Percentiles rank a stretch among this genome's conserved stretches.
Evolutionary conservation across 2,329 filamentous ascomycete species (phyloP).

Genomic region (Lecanosticta acicola): DNA sequence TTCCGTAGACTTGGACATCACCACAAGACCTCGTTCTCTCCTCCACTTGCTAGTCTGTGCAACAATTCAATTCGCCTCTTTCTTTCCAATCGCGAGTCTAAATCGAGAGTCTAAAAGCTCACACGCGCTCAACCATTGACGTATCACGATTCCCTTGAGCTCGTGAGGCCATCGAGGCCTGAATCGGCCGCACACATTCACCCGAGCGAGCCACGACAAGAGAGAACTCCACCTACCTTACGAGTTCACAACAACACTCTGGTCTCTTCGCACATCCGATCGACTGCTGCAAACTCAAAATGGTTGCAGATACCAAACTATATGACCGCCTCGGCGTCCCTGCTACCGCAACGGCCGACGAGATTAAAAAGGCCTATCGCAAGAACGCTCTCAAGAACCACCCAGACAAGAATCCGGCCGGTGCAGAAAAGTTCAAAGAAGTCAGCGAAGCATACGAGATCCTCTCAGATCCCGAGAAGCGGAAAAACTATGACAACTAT

Average conservation of each 20-base stretch:
- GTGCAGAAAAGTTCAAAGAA: constrained; percentile 95
- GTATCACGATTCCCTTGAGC: constrained; percentile 1
- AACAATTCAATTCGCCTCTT: constrained; percentile 8
- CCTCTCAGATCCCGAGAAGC: constrained; percentile 92
- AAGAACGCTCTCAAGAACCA: constrained; percentile 80
- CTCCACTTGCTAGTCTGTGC: not conserved
- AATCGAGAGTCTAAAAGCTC: not conserved
- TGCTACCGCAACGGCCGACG: constrained; percentile 76
- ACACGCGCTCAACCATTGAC: constrained; percentile 2
- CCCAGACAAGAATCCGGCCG: constrained; percentile 90
- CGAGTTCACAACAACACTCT: constrained; percentile 2
- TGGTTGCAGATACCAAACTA: constrained; percentile 93
- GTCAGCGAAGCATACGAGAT: constrained; percentile 97
- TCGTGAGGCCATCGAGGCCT: constrained; percentile 4
- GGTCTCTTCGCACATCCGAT: too few species aligned
- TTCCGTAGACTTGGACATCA: not conserved
- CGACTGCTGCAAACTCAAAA: constrained; percentile 46
- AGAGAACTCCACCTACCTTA: too few species aligned
- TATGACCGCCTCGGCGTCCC: constrained; percentile 82
- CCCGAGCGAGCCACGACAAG: constrained; percentile 4
- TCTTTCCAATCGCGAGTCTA: not conserved
- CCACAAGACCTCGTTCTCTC: not conserved
- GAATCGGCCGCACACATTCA: constrained; percentile 1
- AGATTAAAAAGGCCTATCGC: constrained; percentile 94
- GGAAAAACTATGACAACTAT: constrained; percentile 90